Conservation (phyloP, 2,329 filamentous ascomycete genomes). For the Parastagonospora avenae region DNA sequence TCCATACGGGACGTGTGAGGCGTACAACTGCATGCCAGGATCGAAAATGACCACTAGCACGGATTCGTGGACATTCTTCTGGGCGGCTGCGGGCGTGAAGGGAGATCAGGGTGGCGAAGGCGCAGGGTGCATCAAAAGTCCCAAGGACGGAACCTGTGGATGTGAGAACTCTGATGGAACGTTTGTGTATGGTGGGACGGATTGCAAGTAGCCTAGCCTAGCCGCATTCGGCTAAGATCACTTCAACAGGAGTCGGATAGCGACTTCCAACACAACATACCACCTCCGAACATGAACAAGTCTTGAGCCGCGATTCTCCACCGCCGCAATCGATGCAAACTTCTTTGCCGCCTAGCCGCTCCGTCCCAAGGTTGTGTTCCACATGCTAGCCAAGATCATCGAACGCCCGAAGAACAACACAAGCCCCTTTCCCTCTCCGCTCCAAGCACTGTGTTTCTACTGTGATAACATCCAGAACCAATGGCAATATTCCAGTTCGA, state of each 20-base stretch:
- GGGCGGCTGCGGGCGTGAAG: conserved; percentile 22
- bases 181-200: conserved; percentile 22
- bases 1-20: conserved; percentile 54
- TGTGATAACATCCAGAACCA: conserved; percentile 3
- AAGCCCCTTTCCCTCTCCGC: conserved; percentile 16
- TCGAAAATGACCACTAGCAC: conserved; percentile 15
- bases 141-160: conserved; percentile 27
- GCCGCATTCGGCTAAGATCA: too few relatives aligned
- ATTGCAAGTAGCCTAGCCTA: conserved; percentile 9
- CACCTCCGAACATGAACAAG: too few relatives aligned
- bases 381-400: conserved; percentile 11
- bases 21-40: conserved; percentile 28
- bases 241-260: too few relatives aligned
- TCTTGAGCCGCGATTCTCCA: too few relatives aligned
- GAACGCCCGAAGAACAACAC: conserved; percentile 16
- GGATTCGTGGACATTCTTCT: conserved; percentile 32
- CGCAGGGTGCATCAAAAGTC: conserved; percentile 34
- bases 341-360: too few relatives aligned
- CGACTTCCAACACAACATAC: too few relatives aligned
- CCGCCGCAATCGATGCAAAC: too few relatives aligned
- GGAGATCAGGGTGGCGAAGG: conserved; percentile 27
- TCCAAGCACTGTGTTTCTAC: conserved; percentile 2
- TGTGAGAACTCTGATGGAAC: conserved; percentile 33
- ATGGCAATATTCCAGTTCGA: background rate
- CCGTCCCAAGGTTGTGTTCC: too few relatives aligned